A percentile compares a stretch with the other conserved stretches of the same genome.
Conservation (phyloP, 805 yeast genomes). For the Jamesozyma spencerorum region DNA sequence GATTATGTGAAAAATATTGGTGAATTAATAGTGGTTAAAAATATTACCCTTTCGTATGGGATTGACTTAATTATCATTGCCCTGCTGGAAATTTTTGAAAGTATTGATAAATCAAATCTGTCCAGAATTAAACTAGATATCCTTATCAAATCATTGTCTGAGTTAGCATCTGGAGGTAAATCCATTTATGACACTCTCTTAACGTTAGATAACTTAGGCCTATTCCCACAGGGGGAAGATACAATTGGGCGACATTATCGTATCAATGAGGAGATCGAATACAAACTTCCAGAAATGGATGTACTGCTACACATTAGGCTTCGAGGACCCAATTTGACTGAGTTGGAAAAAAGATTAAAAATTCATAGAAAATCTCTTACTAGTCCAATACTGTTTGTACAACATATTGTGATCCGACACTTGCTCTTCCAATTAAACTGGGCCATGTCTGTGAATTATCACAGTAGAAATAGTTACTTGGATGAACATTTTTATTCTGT, state of each 20-base stretch:
- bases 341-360: conserved; percentile 1
- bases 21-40: conserved; percentile 1
- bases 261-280: not conserved
- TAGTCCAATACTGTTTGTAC: not conserved
- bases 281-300: not conserved
- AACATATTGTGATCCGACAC: not conserved
- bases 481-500: not conserved
- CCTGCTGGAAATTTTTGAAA: not conserved
- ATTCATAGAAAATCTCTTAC: not conserved
- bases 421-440: conserved; percentile 1
- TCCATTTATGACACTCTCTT: not conserved
- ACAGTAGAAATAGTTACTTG: not conserved
- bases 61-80: conserved; percentile 1
- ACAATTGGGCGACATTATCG: not conserved
- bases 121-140: not conserved
- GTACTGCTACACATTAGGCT: not conserved
- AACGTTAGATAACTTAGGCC: conserved; percentile 1
- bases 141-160: not conserved
- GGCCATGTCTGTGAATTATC: not conserved
- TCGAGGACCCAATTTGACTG: not conserved
- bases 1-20: conserved; percentile 2
- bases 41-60: conserved; percentile 1
- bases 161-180: not conserved
- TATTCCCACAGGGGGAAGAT: not conserved
- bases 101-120: not conserved